Percentiles rank a stretch among this genome's conserved stretches.
Conservation (phyloP, 208 protist genomes). For the Leishmania amazonensis region DNA sequence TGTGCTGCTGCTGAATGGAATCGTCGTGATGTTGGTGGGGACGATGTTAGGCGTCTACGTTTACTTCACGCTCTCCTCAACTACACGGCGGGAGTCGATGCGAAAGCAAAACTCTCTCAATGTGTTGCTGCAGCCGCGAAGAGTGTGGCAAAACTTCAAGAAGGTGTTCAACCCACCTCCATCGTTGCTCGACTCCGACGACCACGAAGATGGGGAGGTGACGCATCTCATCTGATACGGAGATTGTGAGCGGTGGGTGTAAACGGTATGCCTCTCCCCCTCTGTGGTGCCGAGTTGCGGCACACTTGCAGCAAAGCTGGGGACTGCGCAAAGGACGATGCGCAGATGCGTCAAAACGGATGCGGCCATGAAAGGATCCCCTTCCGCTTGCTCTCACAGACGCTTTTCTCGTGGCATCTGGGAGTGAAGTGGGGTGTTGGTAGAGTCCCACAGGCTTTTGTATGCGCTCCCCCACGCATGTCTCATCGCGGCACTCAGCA, state of each 20-base stretch:
- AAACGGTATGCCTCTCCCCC: not conserved
- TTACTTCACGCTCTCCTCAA: constrained; percentile 58
- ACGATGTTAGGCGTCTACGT: constrained; percentile 57
- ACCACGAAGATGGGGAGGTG: constrained; percentile 9
- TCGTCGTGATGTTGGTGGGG: constrained; percentile 61
- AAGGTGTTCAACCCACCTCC: constrained; percentile 32
- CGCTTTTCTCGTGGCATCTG: not conserved
- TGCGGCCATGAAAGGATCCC: not conserved
- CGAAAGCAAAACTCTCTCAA: constrained; percentile 32
- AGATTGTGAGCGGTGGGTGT: not conserved
- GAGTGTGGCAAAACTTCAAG: constrained; percentile 38
- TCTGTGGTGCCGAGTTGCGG: not conserved
- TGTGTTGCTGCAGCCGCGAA: constrained; percentile 31
- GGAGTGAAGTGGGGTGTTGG: not conserved
- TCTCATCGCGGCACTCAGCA: not conserved
- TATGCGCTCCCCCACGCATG: not conserved
- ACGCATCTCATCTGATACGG: constrained; percentile 6
- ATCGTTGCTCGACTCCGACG: constrained; percentile 29
- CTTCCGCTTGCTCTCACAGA: not conserved
- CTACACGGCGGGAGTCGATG: constrained; percentile 48
- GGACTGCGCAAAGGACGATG: not conserved
- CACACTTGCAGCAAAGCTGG: not conserved
- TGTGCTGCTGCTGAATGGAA: constrained; percentile 47
- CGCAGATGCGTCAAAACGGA: not conserved
- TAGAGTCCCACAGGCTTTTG: not conserved